Conservation (phyloP, 257 asterid species). For the Mentha longifolia region DNA sequence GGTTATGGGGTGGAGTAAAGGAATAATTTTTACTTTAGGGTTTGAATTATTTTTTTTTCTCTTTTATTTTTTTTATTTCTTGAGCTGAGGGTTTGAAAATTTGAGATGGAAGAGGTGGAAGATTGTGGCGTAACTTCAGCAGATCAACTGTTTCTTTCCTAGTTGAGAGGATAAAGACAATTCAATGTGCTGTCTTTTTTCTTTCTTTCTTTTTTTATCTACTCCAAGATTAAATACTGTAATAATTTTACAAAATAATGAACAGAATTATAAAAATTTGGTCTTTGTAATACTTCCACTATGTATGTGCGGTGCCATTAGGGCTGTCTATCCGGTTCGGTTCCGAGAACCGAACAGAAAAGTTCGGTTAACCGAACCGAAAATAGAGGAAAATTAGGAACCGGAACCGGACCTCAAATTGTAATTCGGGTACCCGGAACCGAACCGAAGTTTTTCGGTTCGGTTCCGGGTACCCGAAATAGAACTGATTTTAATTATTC, state of each 20-base stretch:
- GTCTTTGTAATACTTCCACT: neutral
- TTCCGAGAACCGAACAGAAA: too few species aligned
- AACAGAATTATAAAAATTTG: neutral
- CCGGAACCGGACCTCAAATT: too few species aligned
- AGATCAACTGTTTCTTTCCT: slow-evolving; percentile 51
- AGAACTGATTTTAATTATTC: too few species aligned
- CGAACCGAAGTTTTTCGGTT: too few species aligned
- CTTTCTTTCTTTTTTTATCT: too few species aligned
- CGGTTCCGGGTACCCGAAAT: too few species aligned
- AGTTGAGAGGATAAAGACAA: slow-evolving; percentile 45
- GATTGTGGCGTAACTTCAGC: slow-evolving; percentile 56
- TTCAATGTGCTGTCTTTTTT: slow-evolving; percentile 29
- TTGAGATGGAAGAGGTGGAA: slow-evolving; percentile 32
- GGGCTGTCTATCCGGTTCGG: too few species aligned
- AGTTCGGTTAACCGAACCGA: too few species aligned
- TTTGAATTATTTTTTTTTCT: slow-evolving; percentile 24
- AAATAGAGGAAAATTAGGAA: too few species aligned
- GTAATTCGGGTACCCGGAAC: too few species aligned
- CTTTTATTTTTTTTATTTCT: too few species aligned
- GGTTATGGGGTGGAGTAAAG: slow-evolving; percentile 50
- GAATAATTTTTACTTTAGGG: slow-evolving; percentile 46
- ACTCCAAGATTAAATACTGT: neutral
- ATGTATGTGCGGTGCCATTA: neutral
- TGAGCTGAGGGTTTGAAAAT: slow-evolving; percentile 45
- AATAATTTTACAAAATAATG: neutral